Base-by-base conservation (phyloP, 257 asterid genomes). In the Rehmannia glutinosa region DNA sequence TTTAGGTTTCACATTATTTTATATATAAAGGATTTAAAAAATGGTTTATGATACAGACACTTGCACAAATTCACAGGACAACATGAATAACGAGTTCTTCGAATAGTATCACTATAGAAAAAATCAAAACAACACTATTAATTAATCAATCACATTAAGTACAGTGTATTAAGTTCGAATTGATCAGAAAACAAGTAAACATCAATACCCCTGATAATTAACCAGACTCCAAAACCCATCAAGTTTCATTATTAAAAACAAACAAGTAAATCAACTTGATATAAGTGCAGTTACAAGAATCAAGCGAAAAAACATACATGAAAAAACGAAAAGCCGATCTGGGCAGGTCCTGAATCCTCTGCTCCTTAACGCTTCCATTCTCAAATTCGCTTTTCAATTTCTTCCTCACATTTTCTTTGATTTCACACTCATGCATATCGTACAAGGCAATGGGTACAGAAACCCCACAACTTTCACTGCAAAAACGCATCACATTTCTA, bases 321-420 rank as follows among this genome's bases (percentile, higher is more conserved):
- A 66, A 83, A 42, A 83, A 64, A 13, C 82, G 79, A 67, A 81
- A 83, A 62, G 86, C 80, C 46, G 88, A 84, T 80, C 86, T 73
- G 80, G 86, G 88, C 62, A 73, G 88, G 45, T 65, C 24, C 56
- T 68, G 47, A 68, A 68, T 39, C 59, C 49, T 60, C 74, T 21
- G 68, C 71, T 28, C 45, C 59, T 51, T 13, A 33, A 35, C 24
- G 20, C 33, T 39, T 16, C 39, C 63, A 21, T 5, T 8, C 25
- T 23, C 67, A 64, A 8, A 67, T 39, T 3, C 33, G 66, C 42
- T 66, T 70, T 66, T 79, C 33, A 62, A 39, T 64, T 66, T 83
- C 80, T 80, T 62, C 4, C 8, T 54, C n/a, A 3, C 60, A 53
- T 17, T 61, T 41, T 61, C 43, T 27, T 64, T 53, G 15, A 68